Evolutionary conservation across 169 alveolate genomes (phyloP).

Genomic region (Plasmodium fragile): DNA sequence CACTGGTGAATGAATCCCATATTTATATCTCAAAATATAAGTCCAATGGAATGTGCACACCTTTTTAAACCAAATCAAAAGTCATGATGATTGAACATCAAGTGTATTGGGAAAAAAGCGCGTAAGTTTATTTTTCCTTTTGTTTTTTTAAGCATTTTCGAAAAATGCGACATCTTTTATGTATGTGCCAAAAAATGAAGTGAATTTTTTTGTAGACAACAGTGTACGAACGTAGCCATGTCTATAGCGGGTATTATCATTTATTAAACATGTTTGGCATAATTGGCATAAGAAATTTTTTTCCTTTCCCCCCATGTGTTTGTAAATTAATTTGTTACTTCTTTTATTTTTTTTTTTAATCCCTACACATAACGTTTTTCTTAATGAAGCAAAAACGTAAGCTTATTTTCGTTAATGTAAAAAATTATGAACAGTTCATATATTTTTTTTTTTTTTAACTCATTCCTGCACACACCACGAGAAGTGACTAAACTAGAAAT

Average conservation of each 20-base stretch:
- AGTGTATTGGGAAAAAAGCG: background rate
- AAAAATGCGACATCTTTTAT: background rate
- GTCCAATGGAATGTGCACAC: background rate
- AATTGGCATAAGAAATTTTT: background rate
- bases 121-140: background rate
- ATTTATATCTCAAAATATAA: background rate
- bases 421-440: conserved; percentile 1
- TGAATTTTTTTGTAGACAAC: background rate
- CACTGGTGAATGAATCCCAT: background rate
- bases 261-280: conserved; percentile 6
- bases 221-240: background rate
- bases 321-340: background rate
- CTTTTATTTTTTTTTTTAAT: background rate
- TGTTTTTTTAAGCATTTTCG: background rate
- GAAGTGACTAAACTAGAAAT: background rate
- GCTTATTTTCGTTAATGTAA: background rate
- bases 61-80: background rate
- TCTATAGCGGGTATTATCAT: background rate
- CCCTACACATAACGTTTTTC: background rate
- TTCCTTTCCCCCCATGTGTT: background rate
- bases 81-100: background rate
- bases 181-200: background rate
- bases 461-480: conserved; percentile 13
- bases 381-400: background rate
- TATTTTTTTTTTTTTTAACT: background rate